A percentile compares a stretch with the other conserved stretches of the same genome.
phyloP scores from a whole-genome alignment of 1,139 yeast genomes.

The Sugiyamaella sp. region DNA sequence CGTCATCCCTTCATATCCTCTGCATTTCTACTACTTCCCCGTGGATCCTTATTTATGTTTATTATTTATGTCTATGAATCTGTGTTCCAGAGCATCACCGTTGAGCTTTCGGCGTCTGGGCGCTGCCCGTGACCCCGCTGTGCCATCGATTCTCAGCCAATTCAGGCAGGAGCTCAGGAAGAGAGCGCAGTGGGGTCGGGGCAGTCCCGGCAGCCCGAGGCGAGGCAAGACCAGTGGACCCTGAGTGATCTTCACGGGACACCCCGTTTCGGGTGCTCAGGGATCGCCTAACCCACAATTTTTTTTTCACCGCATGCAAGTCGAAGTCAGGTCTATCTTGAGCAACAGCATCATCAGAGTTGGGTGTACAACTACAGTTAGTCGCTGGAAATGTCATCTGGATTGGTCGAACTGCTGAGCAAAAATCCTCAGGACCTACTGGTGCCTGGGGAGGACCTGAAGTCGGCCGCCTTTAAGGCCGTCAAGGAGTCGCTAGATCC shows the following conservation, averaged over 20 bases:
- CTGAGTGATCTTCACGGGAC: neutral
- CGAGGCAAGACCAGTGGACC: too few relatives aligned
- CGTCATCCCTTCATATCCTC: too few relatives aligned
- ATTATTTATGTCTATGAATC: too few relatives aligned
- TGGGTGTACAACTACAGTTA: neutral
- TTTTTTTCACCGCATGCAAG: constrained; percentile 6
- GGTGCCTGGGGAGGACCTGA: constrained; percentile 34
- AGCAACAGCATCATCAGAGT: neutral
- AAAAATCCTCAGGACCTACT: constrained; percentile 39
- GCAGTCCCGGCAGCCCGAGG: too few relatives aligned
- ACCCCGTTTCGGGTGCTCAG: neutral
- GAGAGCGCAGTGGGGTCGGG: too few relatives aligned
- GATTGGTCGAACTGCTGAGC: constrained; percentile 28
- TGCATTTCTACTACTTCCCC: too few relatives aligned
- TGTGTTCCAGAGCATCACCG: too few relatives aligned
- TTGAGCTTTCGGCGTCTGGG: too few relatives aligned
- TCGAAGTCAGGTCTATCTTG: neutral
- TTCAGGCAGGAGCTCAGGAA: too few relatives aligned
- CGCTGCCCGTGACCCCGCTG: too few relatives aligned
- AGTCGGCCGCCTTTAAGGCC: constrained; percentile 42
- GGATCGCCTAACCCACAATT: constrained; percentile 16
- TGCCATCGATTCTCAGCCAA: too few relatives aligned
- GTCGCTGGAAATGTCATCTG: constrained; percentile 2
- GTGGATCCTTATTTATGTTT: too few relatives aligned
- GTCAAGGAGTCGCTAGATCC: constrained; percentile 68